Percentiles rank a stretch among this genome's conserved stretches.
These are phyloP conservation scores for Lentinus brumalis DNA, from an alignment of 768 basidiomycete genomes.

Conservation along the genomic window DNA sequence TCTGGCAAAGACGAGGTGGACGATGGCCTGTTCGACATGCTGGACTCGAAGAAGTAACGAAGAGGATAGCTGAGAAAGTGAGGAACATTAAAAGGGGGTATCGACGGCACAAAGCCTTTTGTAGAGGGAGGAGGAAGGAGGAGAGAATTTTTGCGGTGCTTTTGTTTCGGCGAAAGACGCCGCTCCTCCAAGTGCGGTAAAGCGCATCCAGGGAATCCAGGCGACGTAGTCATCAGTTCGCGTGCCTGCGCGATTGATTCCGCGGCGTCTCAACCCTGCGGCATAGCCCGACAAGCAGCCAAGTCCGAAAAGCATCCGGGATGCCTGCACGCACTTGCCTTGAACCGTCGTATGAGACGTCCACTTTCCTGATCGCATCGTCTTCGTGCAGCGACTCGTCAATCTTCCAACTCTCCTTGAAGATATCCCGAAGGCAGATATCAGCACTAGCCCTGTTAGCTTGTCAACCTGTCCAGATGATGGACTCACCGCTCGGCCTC, in stretches of 20 bases:
- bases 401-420: not conserved
- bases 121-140: constrained; percentile 12
- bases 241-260: not conserved
- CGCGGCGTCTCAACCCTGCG: not conserved
- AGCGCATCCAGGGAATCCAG: not conserved
- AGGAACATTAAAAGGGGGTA: constrained; percentile 19
- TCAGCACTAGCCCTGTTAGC: not conserved
- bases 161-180: constrained; percentile 1
- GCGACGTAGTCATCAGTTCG: not conserved
- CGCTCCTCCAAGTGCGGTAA: not conserved
- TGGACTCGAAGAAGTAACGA: not conserved
- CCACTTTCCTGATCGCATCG: not conserved
- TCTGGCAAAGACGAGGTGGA: constrained; percentile 18
- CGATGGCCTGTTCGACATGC: constrained; percentile 6
- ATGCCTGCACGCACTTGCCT: not conserved
- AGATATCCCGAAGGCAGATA: not conserved
- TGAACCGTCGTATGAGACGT: not conserved
- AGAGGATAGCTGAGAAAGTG: constrained; percentile 4
- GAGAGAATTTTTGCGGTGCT: not conserved
- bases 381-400: not conserved
- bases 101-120: constrained; percentile 20
- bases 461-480: not conserved
- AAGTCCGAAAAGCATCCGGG: not conserved
- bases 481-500: not conserved
- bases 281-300: not conserved